phyloP scores from a whole-genome alignment of 2,329 filamentous ascomycete genomes.

The Lasiodiplodia theobromae region DNA sequence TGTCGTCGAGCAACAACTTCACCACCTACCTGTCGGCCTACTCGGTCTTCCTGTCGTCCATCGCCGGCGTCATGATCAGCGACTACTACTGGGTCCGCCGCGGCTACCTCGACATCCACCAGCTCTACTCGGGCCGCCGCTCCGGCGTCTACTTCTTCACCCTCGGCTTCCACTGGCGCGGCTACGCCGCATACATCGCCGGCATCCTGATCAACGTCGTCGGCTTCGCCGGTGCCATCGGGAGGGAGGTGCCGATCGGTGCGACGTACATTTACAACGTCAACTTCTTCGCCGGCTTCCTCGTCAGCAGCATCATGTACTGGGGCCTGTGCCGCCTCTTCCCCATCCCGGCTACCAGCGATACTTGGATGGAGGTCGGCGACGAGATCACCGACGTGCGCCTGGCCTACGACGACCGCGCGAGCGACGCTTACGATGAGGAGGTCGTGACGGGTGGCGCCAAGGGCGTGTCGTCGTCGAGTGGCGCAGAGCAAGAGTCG shows the following conservation, averaged over 20 bases:
- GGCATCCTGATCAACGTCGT: conserved; percentile 92
- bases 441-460: conserved; percentile 25
- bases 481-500: too few species aligned
- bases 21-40: conserved; percentile 92
- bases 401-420: conserved; percentile 39
- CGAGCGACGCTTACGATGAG: conserved; percentile 20
- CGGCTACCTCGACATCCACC: conserved; percentile 79
- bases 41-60: conserved; percentile 91
- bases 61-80: conserved; percentile 86
- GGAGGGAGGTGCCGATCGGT: conserved; percentile 72
- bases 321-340: conserved; percentile 72
- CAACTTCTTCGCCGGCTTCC: conserved; percentile 88
- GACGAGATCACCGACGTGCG: conserved; percentile 58
- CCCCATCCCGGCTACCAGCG: conserved; percentile 77
- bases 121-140: conserved; percentile 76
- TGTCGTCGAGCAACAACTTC: conserved; percentile 79
- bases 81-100: conserved; percentile 89
- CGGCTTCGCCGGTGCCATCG: conserved; percentile 85
- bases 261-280: conserved; percentile 88
- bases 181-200: conserved; percentile 79
- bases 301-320: conserved; percentile 72
- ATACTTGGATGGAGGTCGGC: conserved; percentile 79
- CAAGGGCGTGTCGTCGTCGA: not conserved
- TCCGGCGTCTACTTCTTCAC: conserved; percentile 76
- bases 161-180: conserved; percentile 80